Base-by-base conservation (phyloP, 805 yeast genomes). In the Aciculoconidium aculeatum region DNA sequence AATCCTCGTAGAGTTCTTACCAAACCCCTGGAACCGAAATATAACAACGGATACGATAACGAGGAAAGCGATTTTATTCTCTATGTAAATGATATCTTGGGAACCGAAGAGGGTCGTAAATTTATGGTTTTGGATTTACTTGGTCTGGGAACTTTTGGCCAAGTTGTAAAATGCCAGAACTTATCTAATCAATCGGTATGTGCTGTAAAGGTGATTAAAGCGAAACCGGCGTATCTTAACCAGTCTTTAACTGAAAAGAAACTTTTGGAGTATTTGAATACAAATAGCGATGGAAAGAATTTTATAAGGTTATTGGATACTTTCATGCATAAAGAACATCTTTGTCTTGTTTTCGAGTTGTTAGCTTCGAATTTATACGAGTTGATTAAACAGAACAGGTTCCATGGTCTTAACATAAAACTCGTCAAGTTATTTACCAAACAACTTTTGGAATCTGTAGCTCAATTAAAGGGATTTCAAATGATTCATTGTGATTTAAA, bases 101-200 rank as follows among this genome's bases (percentile, higher is more conserved):
- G 98, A 4, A 68, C 75, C 3, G 85, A 81, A 43, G 92, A 84
- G 41, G 88, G 85, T 35, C 67, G 88, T 31, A 82, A 84, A 49
- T 90, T 88, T 51, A 67, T 92, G 47, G 96, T 92, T 4, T 61
- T 92, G 34, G 97, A 90, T 54, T 68, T 92, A 10, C 58, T 92
- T 23, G 99, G 99, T 1, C 90, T 88, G 38, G 99, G 99, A 3
- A 88, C 98, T 1, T 92, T 92, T 66, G 98, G 98, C 7, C 97
- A 92, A 59, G 99, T 92, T 26, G 94, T 88, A 23, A 92, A 90
- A 58, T 90, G 96, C 58, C 95, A 85, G 52, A 73, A 77, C 44
- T 61, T 81, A 48, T 53, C 70, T 21, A 83, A 87, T 25, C 92
- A 86, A 49, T 90, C 85, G 38, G 74, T 90, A 12, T 84, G 88